Conservation (phyloP, 1,284 basidiomycete species). For the Cystobasidium slooffiae region DNA sequence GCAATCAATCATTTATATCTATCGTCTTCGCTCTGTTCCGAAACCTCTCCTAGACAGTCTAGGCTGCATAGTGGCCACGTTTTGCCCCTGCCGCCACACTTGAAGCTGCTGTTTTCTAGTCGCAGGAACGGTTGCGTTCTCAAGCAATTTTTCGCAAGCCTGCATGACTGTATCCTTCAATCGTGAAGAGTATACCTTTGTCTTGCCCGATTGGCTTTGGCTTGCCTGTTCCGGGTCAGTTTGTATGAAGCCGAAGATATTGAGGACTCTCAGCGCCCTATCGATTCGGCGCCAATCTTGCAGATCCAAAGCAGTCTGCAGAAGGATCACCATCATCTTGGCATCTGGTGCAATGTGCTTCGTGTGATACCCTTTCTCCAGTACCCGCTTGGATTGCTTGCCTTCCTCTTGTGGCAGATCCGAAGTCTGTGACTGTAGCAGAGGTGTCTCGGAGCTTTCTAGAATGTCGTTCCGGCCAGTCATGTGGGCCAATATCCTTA, state of each 20-base stretch:
- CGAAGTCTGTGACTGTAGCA: neutral
- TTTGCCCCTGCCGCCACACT: neutral
- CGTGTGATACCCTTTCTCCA: conserved; percentile 38
- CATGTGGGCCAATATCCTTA: conserved; percentile 30
- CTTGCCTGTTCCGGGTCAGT: neutral
- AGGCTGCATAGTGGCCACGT: neutral
- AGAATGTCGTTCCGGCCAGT: conserved; percentile 20
- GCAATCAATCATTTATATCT: neutral
- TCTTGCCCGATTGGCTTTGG: neutral
- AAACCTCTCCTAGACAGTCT: neutral
- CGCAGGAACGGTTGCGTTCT: neutral
- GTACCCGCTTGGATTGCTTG: conserved; percentile 12
- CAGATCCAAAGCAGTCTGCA: conserved; percentile 19
- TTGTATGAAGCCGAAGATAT: neutral
- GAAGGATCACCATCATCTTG: conserved; percentile 1
- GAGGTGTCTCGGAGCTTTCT: conserved; percentile 15
- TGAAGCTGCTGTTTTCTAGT: neutral
- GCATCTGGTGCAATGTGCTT: conserved; percentile 16
- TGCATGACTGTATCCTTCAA: neutral
- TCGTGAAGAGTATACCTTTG: conserved; percentile 7
- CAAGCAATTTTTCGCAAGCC: neutral
- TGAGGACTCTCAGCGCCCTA: conserved; percentile 13
- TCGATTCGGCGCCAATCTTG: conserved; percentile 34
- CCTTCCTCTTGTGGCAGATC: neutral
- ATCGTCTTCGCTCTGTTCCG: neutral